Base-by-base conservation (phyloP, 2,329 filamentous ascomycete genomes). In the Exserohilum turcica region DNA sequence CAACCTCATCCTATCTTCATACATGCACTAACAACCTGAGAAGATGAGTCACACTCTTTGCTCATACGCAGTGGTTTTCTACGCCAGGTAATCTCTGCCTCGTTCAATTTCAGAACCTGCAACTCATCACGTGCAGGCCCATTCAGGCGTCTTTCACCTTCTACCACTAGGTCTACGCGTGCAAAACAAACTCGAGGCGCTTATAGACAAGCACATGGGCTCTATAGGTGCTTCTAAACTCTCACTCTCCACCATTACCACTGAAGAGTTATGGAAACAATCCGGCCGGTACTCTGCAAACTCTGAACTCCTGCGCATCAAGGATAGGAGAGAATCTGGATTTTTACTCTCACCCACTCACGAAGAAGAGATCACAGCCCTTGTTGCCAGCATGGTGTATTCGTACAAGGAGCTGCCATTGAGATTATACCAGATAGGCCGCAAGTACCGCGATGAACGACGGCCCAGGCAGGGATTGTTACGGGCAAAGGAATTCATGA, bases 371-470 rank as follows among this genome's bases (percentile, higher is more conserved):
- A 94, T 99, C 63, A 99, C 94, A 0, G 79, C 82, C 0, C 79
- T 99, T 2, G 90, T 97, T 1, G 84, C 86, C 3, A 83, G 82
- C 50, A 83, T 87, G 13, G 80, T 92, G 1, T 85, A 86, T 36
- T 96, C 92, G 0, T 93, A 96, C 71, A 93, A 92, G 67, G 87
- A 91, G 38, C 80, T 97, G 7, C 94, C 94, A 0, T 73, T 97
- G 19, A 84, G 92, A 37, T 78, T 99, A 0, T 99, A 97, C 68
- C 94, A 99, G 72, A 94, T 94, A 43, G 87, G 91, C 27, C 85
- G 93, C 40, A 99, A 99, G 74, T 99, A 97, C 69, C 86, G 94
- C 43, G 94, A 99, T 76, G 94, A 99, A 75, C 84, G 88, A 51
- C 84, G 94, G 21, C 94, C 94, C 16, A 85, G 94, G 28, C 90